These are phyloP conservation scores for Podila clonocystis DNA, from an alignment of 192 early-diverging fungal species.

Conservation along the genomic window DNA sequence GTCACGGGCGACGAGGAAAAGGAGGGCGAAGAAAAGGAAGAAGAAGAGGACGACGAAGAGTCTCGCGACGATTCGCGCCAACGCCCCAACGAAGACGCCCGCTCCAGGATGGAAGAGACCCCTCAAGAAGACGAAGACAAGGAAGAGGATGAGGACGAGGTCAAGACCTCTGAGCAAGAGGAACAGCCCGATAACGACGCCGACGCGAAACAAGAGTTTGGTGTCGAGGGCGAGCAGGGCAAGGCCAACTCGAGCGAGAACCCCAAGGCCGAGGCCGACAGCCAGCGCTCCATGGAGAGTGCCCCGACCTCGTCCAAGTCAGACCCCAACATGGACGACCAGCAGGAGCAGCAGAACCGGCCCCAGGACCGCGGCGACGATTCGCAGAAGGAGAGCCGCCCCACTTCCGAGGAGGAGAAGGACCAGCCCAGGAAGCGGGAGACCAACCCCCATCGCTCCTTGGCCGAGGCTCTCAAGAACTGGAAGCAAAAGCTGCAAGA, in stretches of 20 bases:
- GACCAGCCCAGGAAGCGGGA: constrained; percentile 61
- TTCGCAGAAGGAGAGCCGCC: constrained; percentile 42
- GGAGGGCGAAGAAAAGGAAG: constrained; percentile 31
- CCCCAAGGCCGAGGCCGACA: constrained; percentile 64
- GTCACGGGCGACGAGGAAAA: constrained; percentile 25
- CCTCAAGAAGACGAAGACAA: constrained; percentile 38
- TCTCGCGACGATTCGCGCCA: constrained; percentile 44
- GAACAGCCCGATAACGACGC: constrained; percentile 59
- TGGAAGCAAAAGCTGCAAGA: constrained; percentile 90
- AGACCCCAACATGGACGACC: constrained; percentile 54
- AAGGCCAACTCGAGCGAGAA: constrained; percentile 57
- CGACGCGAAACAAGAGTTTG: constrained; percentile 69
- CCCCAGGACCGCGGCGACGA: constrained; percentile 49
- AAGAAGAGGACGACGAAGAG: constrained; percentile 40
- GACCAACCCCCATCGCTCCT: constrained; percentile 86
- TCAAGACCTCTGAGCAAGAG: constrained; percentile 55
- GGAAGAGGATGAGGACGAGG: constrained; percentile 59
- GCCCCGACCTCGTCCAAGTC: constrained; percentile 45
- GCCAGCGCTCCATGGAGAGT: constrained; percentile 57
- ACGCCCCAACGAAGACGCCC: constrained; percentile 35
- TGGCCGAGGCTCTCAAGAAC: constrained; percentile 93
- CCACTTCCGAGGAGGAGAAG: constrained; percentile 49
- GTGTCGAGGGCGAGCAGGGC: constrained; percentile 72
- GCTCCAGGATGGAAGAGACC: constrained; percentile 30
- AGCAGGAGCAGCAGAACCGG: constrained; percentile 52